Evolutionary conservation across 495 filamentous ascomycete genomes (phyloP).

Genomic region (Hypoxylon intermedium): DNA sequence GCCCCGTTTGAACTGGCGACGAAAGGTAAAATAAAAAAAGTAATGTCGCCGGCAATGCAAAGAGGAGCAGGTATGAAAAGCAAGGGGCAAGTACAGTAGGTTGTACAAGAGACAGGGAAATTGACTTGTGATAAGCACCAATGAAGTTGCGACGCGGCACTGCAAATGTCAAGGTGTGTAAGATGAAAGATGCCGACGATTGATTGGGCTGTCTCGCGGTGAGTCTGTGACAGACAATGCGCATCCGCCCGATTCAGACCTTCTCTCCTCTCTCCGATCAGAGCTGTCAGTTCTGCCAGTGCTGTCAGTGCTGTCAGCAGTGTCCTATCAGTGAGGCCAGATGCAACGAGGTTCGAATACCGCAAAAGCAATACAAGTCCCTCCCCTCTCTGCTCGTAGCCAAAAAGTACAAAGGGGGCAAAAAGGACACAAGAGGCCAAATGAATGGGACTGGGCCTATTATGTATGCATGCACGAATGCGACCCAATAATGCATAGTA

Average conservation of each 20-base stretch:
- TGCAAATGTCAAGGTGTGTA: constrained; percentile 33
- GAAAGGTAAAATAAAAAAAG: constrained; percentile 9
- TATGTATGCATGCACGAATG: constrained; percentile 30
- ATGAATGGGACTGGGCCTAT: constrained; percentile 29
- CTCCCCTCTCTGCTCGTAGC: constrained; percentile 21
- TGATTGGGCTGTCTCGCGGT: constrained; percentile 32
- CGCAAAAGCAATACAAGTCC: constrained; percentile 21
- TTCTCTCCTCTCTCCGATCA: not conserved
- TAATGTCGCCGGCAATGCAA: constrained; percentile 19
- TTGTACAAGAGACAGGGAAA: constrained; percentile 33
- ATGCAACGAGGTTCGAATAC: constrained; percentile 10
- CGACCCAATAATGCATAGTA: constrained; percentile 27
- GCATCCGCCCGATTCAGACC: constrained; percentile 13
- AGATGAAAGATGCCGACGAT: constrained; percentile 21
- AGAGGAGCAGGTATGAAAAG: constrained; percentile 21
- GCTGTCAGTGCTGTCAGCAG: not conserved
- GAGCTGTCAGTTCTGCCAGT: not conserved
- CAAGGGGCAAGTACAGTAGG: constrained; percentile 35
- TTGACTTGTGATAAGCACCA: constrained; percentile 31
- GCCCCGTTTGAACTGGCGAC: constrained; percentile 4
- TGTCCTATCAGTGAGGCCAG: constrained; percentile 1
- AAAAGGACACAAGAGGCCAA: constrained; percentile 15
- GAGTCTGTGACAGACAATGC: constrained; percentile 26
- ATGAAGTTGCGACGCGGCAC: constrained; percentile 31
- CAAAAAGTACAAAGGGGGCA: constrained; percentile 27